These are phyloP conservation scores for Ceratocystis cubensis DNA, from an alignment of 2,329 filamentous ascomycete species.

Conservation along the genomic window DNA sequence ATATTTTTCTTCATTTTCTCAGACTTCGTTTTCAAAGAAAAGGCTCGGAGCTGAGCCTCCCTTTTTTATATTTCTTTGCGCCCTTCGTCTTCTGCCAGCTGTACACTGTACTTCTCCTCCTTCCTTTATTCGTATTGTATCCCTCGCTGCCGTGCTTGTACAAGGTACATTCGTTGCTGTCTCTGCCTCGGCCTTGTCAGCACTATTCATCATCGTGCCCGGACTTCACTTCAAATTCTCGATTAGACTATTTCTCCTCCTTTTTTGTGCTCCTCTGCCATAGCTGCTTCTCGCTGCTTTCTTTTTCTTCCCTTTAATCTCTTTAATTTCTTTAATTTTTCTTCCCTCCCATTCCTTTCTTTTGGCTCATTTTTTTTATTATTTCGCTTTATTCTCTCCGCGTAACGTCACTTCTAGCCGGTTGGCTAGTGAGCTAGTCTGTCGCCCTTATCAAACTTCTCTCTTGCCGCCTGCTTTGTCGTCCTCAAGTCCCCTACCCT, in stretches of 20 bases:
- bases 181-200: background rate
- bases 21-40: too few species aligned
- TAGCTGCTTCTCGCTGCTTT: background rate
- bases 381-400: background rate
- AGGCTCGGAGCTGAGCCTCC: too few species aligned
- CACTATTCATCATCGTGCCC: background rate
- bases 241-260: background rate
- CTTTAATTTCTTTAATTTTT: background rate
- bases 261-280: background rate
- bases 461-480: background rate
- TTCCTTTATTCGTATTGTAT: background rate
- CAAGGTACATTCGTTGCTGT: background rate
- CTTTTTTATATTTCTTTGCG: too few species aligned
- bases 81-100: background rate
- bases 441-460: background rate
- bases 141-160: background rate
- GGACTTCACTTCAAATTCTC: background rate
- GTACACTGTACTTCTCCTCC: background rate
- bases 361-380: background rate
- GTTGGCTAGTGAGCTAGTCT: background rate
- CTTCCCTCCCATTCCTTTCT: slow-evolving; percentile 1
- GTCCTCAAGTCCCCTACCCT: background rate
- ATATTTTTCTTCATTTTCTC: background rate
- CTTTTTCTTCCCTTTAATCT: background rate
- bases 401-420: background rate